Evolutionary conservation across 2,329 filamentous ascomycete species (phyloP), one percentile per base, ranked within the genome.

Genomic region (Sporothrix variecibatus): DNA sequence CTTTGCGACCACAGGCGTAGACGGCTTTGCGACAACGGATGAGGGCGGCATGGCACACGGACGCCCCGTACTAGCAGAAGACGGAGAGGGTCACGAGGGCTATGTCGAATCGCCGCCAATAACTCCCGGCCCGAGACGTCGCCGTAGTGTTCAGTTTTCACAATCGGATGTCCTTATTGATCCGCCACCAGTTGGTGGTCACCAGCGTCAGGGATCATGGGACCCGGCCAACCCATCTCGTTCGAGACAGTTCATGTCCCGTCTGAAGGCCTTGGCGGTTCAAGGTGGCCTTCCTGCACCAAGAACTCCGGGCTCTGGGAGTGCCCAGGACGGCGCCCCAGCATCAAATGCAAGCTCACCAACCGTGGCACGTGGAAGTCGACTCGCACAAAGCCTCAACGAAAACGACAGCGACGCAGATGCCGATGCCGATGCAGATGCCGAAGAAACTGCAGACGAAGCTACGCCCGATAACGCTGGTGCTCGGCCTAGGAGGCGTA

Each of bases 401-500:
- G 84, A 84, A 88, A 75, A 87, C 76, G 90, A 89, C 26, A 93
- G 90, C 80, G 93, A 95, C 81, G 90, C 86, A 17, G 91, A 93
- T 79, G 72, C 46, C 26, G 73, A 77, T 26, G 74, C 71, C 1
- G 76, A 78, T 81, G 93, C 92, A 0, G 95, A 97, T 81, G 93
- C 92, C 1, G 95, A 97, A 80, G 94, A 96, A 80, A 97, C 94
- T 62, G 93, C 91, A 0, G 94, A 94, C 71, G 95, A 97, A 80
- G 87, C 87, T n/a, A 83, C 84, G 23, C 79, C 82, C n/a, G 80
- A 83, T 17, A 84, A 85, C 71, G 79, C 82, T 38, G 78, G 82
- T 1, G 87, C 82, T 1, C 88, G 87, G 76, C 85, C 85, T 43
- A 93, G 88, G 82, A 91, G 87, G 81, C 91, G 90, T 81, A 88